Evolutionary conservation across 805 yeast species (phyloP).

Genomic region (Kodamaea restingae): DNA sequence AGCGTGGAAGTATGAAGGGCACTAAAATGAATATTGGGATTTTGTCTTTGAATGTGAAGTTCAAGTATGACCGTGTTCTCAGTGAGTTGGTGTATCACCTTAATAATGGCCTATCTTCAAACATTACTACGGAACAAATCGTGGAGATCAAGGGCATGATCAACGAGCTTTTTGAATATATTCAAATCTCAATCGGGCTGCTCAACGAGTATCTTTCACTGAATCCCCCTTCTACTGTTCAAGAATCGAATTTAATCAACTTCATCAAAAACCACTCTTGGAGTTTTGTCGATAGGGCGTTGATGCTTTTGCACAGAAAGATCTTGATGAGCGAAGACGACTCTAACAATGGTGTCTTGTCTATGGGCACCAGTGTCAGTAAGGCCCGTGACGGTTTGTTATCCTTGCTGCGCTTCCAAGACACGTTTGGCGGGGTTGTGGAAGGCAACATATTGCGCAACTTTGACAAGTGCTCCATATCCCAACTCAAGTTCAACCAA

Average conservation of each 20-base stretch:
- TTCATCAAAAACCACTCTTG: conserved; percentile 47
- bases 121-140: conserved; percentile 39
- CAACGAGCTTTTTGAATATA: conserved; percentile 45
- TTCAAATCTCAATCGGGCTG: conserved; percentile 45
- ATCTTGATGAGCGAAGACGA: conserved; percentile 31
- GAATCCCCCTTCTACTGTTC: conserved; percentile 35
- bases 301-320: conserved; percentile 41
- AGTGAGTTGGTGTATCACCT: conserved; percentile 51
- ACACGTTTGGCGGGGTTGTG: conserved; percentile 35
- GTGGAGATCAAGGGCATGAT: conserved; percentile 46
- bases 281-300: conserved; percentile 54
- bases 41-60: conserved; percentile 51
- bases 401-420: conserved; percentile 35
- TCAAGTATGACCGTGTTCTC: conserved; percentile 47
- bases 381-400: conserved; percentile 21
- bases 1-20: conserved; percentile 24
- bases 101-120: conserved; percentile 45
- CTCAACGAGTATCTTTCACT: conserved; percentile 31
- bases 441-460: conserved; percentile 39
- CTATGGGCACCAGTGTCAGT: neutral
- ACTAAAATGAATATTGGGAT: conserved; percentile 41
- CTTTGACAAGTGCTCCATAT: conserved; percentile 34
- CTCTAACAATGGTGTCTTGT: neutral
- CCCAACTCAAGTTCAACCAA: conserved; percentile 34
- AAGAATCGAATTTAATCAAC: conserved; percentile 42